A percentile compares a stretch with the other conserved stretches of the same genome.
phyloP scores from a whole-genome alignment of 2,329 filamentous ascomycete genomes.

The Clarireedia homoeocarpa region DNA sequence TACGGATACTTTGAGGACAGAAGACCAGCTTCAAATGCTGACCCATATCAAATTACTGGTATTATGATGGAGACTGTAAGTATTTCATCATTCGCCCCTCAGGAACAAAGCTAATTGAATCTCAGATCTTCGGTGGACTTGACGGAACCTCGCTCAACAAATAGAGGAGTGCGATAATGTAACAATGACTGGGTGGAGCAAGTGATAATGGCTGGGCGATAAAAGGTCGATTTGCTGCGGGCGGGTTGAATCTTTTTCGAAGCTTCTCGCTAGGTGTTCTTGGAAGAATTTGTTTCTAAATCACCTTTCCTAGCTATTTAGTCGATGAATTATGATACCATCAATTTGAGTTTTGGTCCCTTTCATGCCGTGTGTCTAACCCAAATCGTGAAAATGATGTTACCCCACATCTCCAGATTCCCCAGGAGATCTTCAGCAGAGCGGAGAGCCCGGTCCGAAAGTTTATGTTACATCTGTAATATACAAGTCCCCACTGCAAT shows the following conservation, averaged over 20 bases:
- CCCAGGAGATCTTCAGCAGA: not conserved
- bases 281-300: not conserved
- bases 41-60: constrained; percentile 64
- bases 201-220: constrained; percentile 8
- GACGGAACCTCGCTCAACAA: constrained; percentile 16
- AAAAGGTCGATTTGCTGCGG: constrained; percentile 3
- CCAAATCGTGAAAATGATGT: not conserved
- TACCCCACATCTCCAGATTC: constrained; percentile 7
- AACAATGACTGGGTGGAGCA: constrained; percentile 2
- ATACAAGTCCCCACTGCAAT: too few relatives aligned
- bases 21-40: constrained; percentile 75
- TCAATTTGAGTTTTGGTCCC: not conserved
- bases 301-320: too few relatives aligned
- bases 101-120: constrained; percentile 12
- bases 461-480: too few relatives aligned
- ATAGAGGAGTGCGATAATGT: not conserved
- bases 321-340: not conserved
- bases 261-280: not conserved
- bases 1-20: constrained; percentile 92
- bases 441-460: too few relatives aligned
- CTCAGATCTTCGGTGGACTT: constrained; percentile 26
- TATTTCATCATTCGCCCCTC: not conserved
- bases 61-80: constrained; percentile 32
- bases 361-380: not conserved
- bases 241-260: not conserved